A percentile compares a stretch with the other conserved stretches of the same genome.
These are phyloP conservation scores for Suillus bovinus DNA, from an alignment of 768 basidiomycete species.

Conservation along the genomic window DNA sequence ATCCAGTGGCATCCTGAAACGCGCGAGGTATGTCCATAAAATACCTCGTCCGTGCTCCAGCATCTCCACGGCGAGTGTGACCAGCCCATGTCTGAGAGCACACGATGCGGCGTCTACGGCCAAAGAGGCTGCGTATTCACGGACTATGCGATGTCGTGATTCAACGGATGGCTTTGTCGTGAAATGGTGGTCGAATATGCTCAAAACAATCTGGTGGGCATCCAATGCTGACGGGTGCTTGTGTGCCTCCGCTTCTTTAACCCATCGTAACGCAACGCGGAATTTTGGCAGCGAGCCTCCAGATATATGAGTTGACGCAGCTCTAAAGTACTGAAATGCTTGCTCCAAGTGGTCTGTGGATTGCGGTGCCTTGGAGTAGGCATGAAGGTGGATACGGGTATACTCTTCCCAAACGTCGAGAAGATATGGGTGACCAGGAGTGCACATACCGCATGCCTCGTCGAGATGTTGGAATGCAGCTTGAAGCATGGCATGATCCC, in stretches of 20 bases:
- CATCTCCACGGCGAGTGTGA: constrained; percentile 28
- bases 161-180: constrained; percentile 18
- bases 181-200: constrained; percentile 22
- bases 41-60: constrained; percentile 35
- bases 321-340: constrained; percentile 26
- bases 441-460: constrained; percentile 24
- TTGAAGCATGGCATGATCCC: constrained; percentile 24
- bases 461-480: constrained; percentile 27
- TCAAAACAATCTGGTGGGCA: constrained; percentile 28
- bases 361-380: constrained; percentile 22
- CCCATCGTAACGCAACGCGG: constrained; percentile 24
- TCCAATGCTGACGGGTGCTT: constrained; percentile 30
- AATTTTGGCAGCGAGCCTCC: constrained; percentile 21
- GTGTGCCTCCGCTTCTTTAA: constrained; percentile 21
- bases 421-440: constrained; percentile 20
- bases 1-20: constrained; percentile 26
- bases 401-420: constrained; percentile 25
- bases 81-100: constrained; percentile 23
- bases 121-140: constrained; percentile 16
- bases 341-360: constrained; percentile 21
- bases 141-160: constrained; percentile 19
- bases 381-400: constrained; percentile 23
- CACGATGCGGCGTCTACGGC: constrained; percentile 30
- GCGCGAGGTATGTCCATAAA: constrained; percentile 35
- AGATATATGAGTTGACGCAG: constrained; percentile 17